These are phyloP conservation scores for Escallonia rubra DNA, from an alignment of 129 eudicot genomes.

Conservation along the genomic window DNA sequence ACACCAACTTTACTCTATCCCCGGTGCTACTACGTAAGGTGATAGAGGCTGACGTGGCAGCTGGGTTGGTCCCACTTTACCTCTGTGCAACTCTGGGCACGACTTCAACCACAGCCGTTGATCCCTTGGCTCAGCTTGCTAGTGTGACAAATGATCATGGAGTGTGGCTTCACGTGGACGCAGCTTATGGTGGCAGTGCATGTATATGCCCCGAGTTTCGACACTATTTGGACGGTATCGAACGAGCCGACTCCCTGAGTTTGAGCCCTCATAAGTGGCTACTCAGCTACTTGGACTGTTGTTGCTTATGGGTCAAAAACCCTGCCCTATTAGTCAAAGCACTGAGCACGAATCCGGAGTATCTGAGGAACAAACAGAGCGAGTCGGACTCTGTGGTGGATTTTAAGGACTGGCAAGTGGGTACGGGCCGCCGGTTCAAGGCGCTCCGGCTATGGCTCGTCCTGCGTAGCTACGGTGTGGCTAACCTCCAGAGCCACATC, in stretches of 20 bases:
- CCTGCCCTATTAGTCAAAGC: constrained; percentile 12
- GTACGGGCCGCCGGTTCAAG: constrained; percentile 16
- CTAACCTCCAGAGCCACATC: constrained; percentile 13
- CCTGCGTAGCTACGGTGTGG: neutral
- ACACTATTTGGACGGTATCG: neutral
- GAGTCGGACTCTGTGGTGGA: constrained; percentile 18
- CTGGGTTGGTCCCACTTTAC: constrained; percentile 25
- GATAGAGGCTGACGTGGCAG: constrained; percentile 20
- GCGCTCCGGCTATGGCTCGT: constrained; percentile 22
- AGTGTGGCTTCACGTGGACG: constrained; percentile 28
- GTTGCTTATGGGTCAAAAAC: constrained; percentile 29
- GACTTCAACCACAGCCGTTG: constrained; percentile 24
- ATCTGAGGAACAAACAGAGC: constrained; percentile 13
- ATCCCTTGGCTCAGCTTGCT: constrained; percentile 8
- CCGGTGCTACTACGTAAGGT: constrained; percentile 1
- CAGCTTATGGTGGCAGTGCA: constrained; percentile 28
- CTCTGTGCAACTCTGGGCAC: constrained; percentile 8
- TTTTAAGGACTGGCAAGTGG: constrained; percentile 34
- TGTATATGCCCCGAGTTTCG: constrained; percentile 36
- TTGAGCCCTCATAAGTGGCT: constrained; percentile 27
- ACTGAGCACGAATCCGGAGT: constrained; percentile 22
- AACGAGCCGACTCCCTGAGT: constrained; percentile 23
- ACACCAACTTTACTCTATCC: constrained; percentile 1
- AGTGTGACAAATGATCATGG: constrained; percentile 9
- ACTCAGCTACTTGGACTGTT: constrained; percentile 20